Conservation (phyloP, 192 early-diverging fungal species). For the Geranomyces variabilis region DNA sequence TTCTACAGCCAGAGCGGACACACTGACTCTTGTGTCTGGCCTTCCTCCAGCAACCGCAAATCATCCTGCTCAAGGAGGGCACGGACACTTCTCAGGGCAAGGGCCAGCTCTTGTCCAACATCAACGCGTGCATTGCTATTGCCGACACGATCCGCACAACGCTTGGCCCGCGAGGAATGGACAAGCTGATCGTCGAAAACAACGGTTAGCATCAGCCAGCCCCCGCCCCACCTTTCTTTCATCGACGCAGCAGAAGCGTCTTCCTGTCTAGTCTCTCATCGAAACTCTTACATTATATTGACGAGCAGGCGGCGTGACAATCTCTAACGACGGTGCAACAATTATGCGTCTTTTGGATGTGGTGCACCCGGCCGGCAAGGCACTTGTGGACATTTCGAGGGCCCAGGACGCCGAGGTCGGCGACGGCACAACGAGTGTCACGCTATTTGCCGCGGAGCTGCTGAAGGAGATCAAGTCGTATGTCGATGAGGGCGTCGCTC, state of each 20-base stretch:
- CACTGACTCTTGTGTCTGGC: not conserved
- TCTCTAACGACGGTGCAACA: constrained; percentile 99
- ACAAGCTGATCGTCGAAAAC: constrained; percentile 96
- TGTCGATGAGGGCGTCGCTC: constrained; percentile 89
- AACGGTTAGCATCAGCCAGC: constrained; percentile 59
- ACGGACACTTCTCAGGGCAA: constrained; percentile 98
- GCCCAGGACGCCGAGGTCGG: constrained; percentile 99
- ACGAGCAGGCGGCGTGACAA: constrained; percentile 78
- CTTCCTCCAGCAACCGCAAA: constrained; percentile 84
- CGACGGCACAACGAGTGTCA: constrained; percentile 98
- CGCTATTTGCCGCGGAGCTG: constrained; percentile 94
- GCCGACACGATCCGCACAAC: constrained; percentile 96
- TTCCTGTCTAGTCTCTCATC: too few species aligned
- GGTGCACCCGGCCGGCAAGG: constrained; percentile 97
- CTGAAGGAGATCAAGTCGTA: constrained; percentile 92
- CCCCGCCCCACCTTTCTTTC: not conserved
- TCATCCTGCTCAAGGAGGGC: constrained; percentile 98
- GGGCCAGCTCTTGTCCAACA: constrained; percentile 96
- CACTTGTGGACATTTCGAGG: constrained; percentile 95
- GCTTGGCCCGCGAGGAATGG: constrained; percentile 98
- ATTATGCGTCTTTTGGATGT: constrained; percentile 98
- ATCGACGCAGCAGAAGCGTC: too few species aligned
- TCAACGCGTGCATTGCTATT: constrained; percentile 91
- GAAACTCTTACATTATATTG: too few species aligned
- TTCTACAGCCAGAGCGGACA: not conserved